Percentiles rank a stretch among this genome's conserved stretches.
Evolutionary conservation across 1,139 yeast genomes (phyloP).

Genomic region (Kodamaea alishanica): DNA sequence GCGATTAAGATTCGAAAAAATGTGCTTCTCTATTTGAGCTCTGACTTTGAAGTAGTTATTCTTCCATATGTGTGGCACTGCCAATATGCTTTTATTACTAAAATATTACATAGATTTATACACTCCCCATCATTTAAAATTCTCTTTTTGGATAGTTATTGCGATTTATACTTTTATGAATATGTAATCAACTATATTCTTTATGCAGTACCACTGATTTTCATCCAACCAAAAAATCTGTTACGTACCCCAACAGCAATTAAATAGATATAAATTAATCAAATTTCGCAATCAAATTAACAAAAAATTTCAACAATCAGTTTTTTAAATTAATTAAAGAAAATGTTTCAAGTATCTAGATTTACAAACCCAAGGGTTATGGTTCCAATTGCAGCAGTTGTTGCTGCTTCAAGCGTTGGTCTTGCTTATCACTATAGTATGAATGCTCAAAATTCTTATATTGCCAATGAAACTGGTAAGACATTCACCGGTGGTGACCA

Average conservation of each 20-base stretch:
- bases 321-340: not conserved
- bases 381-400: slow-evolving; percentile 23
- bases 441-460: slow-evolving; percentile 15
- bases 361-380: slow-evolving; percentile 26
- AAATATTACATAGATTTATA: no score
- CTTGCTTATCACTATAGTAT: slow-evolving; percentile 45
- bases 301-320: not conserved
- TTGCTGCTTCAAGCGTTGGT: slow-evolving; percentile 52
- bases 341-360: slow-evolving; percentile 12
- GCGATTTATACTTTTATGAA: not conserved
- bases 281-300: no score
- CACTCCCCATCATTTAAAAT: no score
- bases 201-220: not conserved
- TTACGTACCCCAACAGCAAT: no score
- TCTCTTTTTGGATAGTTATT: no score
- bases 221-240: not conserved
- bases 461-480: slow-evolving; percentile 48
- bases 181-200: not conserved
- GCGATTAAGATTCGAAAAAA: no score
- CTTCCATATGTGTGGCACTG: no score
- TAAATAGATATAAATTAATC: no score
- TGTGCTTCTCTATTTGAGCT: no score
- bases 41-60: no score
- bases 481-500: slow-evolving; percentile 66
- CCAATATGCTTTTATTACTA: no score